Evolutionary conservation across 2,329 filamentous ascomycete genomes (phyloP).

Genomic region (Alternaria brassicicola): DNA sequence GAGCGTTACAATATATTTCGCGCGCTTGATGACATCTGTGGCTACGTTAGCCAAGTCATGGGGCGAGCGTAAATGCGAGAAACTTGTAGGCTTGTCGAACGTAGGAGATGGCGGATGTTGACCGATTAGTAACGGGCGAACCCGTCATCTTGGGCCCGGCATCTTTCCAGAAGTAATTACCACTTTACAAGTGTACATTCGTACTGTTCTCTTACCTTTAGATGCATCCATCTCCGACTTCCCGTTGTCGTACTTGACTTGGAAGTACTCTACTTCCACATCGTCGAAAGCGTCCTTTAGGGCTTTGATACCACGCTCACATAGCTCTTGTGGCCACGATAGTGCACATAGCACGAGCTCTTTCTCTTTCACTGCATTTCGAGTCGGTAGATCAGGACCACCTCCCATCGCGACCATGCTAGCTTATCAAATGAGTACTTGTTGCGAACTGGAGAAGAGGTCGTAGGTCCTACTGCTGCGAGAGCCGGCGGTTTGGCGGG

Average conservation of each 20-base stretch:
- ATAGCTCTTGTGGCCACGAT: slow-evolving; percentile 45
- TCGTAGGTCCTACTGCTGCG: neutral
- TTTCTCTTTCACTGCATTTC: slow-evolving; percentile 35
- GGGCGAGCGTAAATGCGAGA: neutral
- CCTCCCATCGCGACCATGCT: slow-evolving; percentile 54
- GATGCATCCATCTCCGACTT: slow-evolving; percentile 49
- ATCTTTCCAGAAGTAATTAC: neutral
- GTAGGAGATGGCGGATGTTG: neutral
- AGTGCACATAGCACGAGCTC: slow-evolving; percentile 52
- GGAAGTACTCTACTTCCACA: slow-evolving; percentile 40
- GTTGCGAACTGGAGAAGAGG: neutral
- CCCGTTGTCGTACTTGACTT: slow-evolving; percentile 41
- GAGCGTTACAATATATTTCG: slow-evolving; percentile 58
- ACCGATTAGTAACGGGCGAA: neutral
- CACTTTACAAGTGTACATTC: neutral
- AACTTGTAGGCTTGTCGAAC: neutral
- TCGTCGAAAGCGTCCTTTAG: slow-evolving; percentile 41
- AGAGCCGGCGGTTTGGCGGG: neutral
- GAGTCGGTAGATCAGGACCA: slow-evolving; percentile 39
- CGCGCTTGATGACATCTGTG: slow-evolving; percentile 50
- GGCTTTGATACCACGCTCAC: slow-evolving; percentile 26
- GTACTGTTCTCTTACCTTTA: slow-evolving; percentile 38
- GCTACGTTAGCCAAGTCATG: neutral
- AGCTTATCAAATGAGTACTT: neutral
- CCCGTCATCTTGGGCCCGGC: neutral